phyloP scores from a whole-genome alignment of 495 filamentous ascomycete species.

The Aspergillus hancockii region DNA sequence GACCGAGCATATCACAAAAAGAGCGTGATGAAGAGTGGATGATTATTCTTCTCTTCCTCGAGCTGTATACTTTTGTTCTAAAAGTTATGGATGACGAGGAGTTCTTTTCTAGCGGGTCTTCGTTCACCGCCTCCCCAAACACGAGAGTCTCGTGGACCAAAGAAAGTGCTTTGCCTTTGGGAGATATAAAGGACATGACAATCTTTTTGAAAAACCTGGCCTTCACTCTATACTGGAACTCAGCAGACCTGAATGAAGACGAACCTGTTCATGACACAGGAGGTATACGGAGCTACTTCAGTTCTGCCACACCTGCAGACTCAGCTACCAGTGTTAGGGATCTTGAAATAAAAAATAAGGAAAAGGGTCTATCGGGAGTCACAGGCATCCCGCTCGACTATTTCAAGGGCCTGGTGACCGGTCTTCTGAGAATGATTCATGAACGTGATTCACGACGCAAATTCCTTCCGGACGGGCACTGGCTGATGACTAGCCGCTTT shows the following conservation, averaged over 20 bases:
- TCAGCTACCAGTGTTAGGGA: conserved; percentile 32
- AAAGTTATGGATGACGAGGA: conserved; percentile 90
- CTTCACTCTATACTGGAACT: conserved; percentile 86
- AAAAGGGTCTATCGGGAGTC: conserved; percentile 54
- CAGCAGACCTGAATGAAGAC: conserved; percentile 62
- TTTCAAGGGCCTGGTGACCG: conserved; percentile 76
- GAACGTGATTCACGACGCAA: conserved; percentile 88
- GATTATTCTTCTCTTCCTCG: conserved; percentile 85
- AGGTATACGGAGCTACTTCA: conserved; percentile 61
- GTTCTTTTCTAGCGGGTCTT: conserved; percentile 47
- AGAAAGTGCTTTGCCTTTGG: conserved; percentile 68
- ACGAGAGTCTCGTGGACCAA: conserved; percentile 51
- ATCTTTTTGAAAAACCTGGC: conserved; percentile 90
- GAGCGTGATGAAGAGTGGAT: conserved; percentile 76
- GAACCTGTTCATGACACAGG: conserved; percentile 46
- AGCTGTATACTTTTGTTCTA: conserved; percentile 89
- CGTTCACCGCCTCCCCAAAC: conserved; percentile 37
- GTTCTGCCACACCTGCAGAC: conserved; percentile 24
- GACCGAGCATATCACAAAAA: conserved; percentile 21
- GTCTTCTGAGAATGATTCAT: conserved; percentile 85
- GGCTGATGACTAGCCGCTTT: conserved; percentile 91
- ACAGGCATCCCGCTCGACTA: conserved; percentile 76
- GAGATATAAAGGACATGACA: conserved; percentile 71
- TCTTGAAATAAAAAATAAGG: conserved; percentile 37
- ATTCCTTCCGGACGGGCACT: conserved; percentile 80